Percentiles rank a stretch among this genome's conserved stretches.
phyloP scores from a whole-genome alignment of 176 grass and related monocot species.

The Oryza nivara region DNA sequence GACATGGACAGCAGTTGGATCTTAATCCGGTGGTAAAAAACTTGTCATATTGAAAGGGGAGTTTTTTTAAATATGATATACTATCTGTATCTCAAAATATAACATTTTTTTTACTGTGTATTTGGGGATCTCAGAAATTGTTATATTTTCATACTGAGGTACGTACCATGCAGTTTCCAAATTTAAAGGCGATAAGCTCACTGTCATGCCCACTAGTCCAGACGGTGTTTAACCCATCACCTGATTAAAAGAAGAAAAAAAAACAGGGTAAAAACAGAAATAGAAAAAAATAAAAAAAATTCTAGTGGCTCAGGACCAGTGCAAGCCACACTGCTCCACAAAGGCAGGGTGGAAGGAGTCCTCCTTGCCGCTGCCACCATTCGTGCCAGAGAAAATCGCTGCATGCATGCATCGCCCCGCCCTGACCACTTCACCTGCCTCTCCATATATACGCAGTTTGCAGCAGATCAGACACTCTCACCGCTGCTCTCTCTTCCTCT shows the following conservation, averaged over 20 bases:
- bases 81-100: no score
- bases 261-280: neutral
- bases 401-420: slow-evolving; percentile 35
- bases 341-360: slow-evolving; percentile 31
- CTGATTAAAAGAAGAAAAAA: neutral
- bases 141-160: no score
- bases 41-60: no score
- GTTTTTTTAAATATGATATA: no score
- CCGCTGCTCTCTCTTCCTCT: neutral
- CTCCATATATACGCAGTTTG: slow-evolving; percentile 18
- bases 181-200: no score
- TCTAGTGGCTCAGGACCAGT: slow-evolving; percentile 17
- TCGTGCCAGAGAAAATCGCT: slow-evolving; percentile 38
- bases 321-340: slow-evolving; percentile 3
- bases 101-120: no score
- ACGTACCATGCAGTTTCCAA: no score
- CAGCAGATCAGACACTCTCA: neutral
- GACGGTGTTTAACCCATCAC: no score
- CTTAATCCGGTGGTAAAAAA: no score
- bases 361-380: slow-evolving; percentile 17
- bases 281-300: neutral
- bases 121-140: no score
- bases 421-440: neutral
- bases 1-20: no score
- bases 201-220: no score